Percentiles rank a stretch among this genome's conserved stretches.
phyloP scores from a whole-genome alignment of 2,329 filamentous ascomycete genomes.

The Cercospora berteroae region DNA sequence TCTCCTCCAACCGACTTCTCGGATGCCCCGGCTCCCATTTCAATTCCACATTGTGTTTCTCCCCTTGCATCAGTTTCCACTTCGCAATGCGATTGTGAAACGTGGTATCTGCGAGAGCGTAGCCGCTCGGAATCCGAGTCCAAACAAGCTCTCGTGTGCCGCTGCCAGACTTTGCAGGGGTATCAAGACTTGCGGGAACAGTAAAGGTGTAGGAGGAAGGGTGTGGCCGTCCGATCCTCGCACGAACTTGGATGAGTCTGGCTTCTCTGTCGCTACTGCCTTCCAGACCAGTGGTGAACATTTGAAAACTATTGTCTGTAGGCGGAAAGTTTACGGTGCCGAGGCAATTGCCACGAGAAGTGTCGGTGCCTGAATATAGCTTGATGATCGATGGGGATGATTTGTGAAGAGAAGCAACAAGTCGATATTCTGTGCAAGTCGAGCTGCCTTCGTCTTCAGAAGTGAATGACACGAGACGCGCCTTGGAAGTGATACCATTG shows the following conservation, averaged over 20 bases:
- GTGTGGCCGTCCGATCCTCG: slow-evolving; percentile 10
- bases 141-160: slow-evolving; percentile 7
- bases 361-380: slow-evolving; percentile 4
- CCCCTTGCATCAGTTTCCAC: not conserved
- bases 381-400: slow-evolving; percentile 10
- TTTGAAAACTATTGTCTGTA: not conserved
- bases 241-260: slow-evolving; percentile 8
- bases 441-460: not conserved
- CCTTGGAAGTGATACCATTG: slow-evolving; percentile 10
- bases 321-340: not conserved
- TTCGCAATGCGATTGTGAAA: slow-evolving; percentile 8
- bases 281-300: not conserved
- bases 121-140: slow-evolving; percentile 10
- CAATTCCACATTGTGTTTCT: slow-evolving; percentile 12
- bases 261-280: slow-evolving; percentile 2
- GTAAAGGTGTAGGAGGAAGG: slow-evolving; percentile 1
- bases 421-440: not conserved
- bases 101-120: slow-evolving; percentile 11
- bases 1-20: slow-evolving; percentile 9
- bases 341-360: not conserved
- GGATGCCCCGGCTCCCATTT: slow-evolving; percentile 1
- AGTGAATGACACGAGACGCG: not conserved
- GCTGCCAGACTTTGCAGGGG: not conserved
- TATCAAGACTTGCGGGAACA: not conserved
- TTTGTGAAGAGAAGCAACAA: slow-evolving; percentile 9